Evolutionary conservation across 768 basidiomycete genomes (phyloP).

Genomic region (Cantharellus cinnabarinus): DNA sequence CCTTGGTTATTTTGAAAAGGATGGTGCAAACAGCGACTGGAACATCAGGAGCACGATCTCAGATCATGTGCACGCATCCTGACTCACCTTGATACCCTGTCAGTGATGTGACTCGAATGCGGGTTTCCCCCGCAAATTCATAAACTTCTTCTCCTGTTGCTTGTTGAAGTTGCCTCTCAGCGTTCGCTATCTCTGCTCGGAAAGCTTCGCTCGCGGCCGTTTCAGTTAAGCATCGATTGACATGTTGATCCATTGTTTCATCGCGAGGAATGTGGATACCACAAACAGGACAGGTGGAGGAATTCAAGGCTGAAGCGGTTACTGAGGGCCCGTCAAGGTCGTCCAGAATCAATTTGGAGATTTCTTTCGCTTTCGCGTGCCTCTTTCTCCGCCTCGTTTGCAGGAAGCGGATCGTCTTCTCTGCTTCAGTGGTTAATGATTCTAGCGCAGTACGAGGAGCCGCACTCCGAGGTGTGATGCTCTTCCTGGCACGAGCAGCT

Average conservation of each 20-base stretch:
- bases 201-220: slow-evolving; percentile 11
- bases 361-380: slow-evolving; percentile 42
- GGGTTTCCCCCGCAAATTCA: slow-evolving; percentile 28
- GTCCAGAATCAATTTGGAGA: slow-evolving; percentile 42
- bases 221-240: slow-evolving; percentile 54
- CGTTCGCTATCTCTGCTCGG: slow-evolving; percentile 25
- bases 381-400: slow-evolving; percentile 51
- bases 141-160: slow-evolving; percentile 16
- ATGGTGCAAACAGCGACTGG: neutral
- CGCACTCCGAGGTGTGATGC: slow-evolving; percentile 13
- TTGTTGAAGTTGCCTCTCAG: slow-evolving; percentile 11
- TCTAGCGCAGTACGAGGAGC: slow-evolving; percentile 10
- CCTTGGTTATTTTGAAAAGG: slow-evolving; percentile 20
- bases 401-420: slow-evolving; percentile 39
- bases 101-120: slow-evolving; percentile 19
- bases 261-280: slow-evolving; percentile 34
- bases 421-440: slow-evolving; percentile 17
- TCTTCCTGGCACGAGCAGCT: slow-evolving; percentile 25
- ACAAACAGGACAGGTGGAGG: slow-evolving; percentile 52
- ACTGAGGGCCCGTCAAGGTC: slow-evolving; percentile 13
- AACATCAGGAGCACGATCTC: too few relatives aligned
- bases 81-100: slow-evolving; percentile 19
- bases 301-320: slow-evolving; percentile 3
- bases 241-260: slow-evolving; percentile 58
- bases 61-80: neutral